Conservation (phyloP, 352 stramenopile genomes). For the Phytophthora foliorum region DNA sequence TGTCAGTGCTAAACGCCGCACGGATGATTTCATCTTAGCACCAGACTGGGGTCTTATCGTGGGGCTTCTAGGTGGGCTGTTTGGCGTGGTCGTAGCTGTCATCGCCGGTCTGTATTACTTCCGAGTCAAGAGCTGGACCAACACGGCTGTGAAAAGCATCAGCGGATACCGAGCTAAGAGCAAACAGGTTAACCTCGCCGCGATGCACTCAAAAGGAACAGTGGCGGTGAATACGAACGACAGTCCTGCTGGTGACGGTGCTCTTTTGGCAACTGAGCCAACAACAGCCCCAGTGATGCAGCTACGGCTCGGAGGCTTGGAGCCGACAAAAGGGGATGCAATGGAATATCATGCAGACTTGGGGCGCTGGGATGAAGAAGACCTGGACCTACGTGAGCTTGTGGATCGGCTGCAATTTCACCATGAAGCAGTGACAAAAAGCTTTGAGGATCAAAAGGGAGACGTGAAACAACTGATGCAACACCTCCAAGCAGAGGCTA, state of each 20-base stretch:
- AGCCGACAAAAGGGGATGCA: slow-evolving; percentile 13
- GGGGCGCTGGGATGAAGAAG: slow-evolving; percentile 77
- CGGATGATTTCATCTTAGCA: slow-evolving; percentile 87
- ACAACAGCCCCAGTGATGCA: slow-evolving; percentile 23
- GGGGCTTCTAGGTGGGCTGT: slow-evolving; percentile 77
- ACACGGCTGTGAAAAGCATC: slow-evolving; percentile 43
- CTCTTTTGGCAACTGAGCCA: slow-evolving; percentile 21
- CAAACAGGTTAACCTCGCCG: slow-evolving; percentile 63
- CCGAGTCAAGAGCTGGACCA: slow-evolving; percentile 83
- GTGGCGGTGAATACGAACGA: slow-evolving; percentile 54
- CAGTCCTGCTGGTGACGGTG: slow-evolving; percentile 10
- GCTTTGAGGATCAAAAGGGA: slow-evolving; percentile 77
- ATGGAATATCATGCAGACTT: slow-evolving; percentile 66
- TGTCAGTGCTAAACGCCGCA: slow-evolving; percentile 80
- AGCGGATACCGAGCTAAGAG: slow-evolving; percentile 60
- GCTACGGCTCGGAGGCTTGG: slow-evolving; percentile 26
- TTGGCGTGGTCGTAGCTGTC: slow-evolving; percentile 77
- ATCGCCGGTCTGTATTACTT: slow-evolving; percentile 89
- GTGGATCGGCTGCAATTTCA: slow-evolving; percentile 82
- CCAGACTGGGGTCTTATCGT: slow-evolving; percentile 90
- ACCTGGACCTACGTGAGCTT: slow-evolving; percentile 77
- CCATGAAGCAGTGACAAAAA: slow-evolving; percentile 80
- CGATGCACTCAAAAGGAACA: slow-evolving; percentile 79
- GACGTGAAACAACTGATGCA: slow-evolving; percentile 71
- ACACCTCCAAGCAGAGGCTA: slow-evolving; percentile 71